Base-by-base conservation (phyloP, 257 asterid genomes). In the Gentiana dahurica region DNA sequence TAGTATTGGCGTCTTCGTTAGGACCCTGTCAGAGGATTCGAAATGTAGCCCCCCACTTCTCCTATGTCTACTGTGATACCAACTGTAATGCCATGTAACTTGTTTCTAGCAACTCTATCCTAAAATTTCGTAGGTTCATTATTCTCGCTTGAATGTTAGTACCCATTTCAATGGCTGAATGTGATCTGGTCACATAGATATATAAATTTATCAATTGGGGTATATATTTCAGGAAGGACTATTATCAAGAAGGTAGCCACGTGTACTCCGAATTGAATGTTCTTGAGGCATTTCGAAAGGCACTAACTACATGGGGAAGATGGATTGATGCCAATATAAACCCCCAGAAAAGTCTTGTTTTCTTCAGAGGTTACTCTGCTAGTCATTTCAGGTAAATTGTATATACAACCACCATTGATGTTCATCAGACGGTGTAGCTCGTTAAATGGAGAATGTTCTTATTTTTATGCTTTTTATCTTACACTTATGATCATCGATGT, bases 161-260 rank as follows among this genome's bases (percentile, higher is more conserved):
- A 49, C 12, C 32, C 48, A 36, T 54, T n/a, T 36, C 47, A 34
- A 10, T n/a, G 51, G 24, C 11, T 10, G 9, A 9, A 9, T 44
- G 24, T 24, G 46, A 5, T 41, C 8, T 41, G 46, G 5, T 41
- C 36, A 41, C 55, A 5, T 46, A 53, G 41, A 51, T 4, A 12
- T 8, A 50, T 36, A 9, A 34, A 34, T 51, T 33, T 4, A 43
- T 13, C 41, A 47, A 60, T 11, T 12, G 9, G 33, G 34, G 15
- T 54, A 1, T 57, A 4, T 69, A 32, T 75, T 79, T 54, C 75
- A 85, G 95, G 74, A 76, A 85, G 77, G 95, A 81, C 55, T 85
- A 85, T 65, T 85, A 82, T 62, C 95, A 85, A 63, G 91, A 82
- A 71, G 88, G 91, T 9, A 67, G 75, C 67, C 95, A 85, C 45